Conservation (phyloP, 1,284 basidiomycete species). For the Cutaneotrichosporon cutaneum region DNA sequence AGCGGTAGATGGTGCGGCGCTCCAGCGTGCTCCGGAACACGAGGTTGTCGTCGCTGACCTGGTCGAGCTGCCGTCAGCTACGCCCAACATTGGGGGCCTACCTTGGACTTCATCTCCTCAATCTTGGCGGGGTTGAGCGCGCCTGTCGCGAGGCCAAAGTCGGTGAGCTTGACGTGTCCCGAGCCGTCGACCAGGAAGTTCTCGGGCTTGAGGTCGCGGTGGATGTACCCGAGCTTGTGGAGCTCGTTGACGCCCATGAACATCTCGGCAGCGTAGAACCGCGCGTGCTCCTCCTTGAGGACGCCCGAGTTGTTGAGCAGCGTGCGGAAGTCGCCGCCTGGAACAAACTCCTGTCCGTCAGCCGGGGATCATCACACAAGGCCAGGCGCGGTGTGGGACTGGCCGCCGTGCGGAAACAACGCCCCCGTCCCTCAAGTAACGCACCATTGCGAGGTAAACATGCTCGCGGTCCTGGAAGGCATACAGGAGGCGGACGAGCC, state of each 20-base stretch:
- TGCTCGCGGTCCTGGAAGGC: slow-evolving; percentile 87
- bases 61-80: slow-evolving; percentile 68
- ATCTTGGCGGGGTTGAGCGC: slow-evolving; percentile 93
- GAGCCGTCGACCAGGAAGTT: slow-evolving; percentile 96
- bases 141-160: slow-evolving; percentile 96
- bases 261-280: slow-evolving; percentile 96
- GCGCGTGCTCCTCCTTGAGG: slow-evolving; percentile 89
- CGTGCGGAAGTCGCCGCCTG: slow-evolving; percentile 92
- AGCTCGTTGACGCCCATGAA: slow-evolving; percentile 85
- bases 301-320: slow-evolving; percentile 94
- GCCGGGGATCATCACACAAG: not conserved
- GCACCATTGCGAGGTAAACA: slow-evolving; percentile 88
- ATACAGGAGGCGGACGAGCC: slow-evolving; percentile 87
- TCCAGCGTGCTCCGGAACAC: slow-evolving; percentile 92
- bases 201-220: slow-evolving; percentile 94
- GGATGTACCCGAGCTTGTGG: slow-evolving; percentile 93
- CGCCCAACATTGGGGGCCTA: slow-evolving; percentile 46
- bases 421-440: not conserved
- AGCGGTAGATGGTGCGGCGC: slow-evolving; percentile 90
- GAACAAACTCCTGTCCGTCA: slow-evolving; percentile 72
- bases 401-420: too few species aligned
- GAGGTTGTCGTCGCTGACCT: slow-evolving; percentile 90
- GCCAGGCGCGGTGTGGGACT: not conserved
- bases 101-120: slow-evolving; percentile 89
- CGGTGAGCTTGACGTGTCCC: slow-evolving; percentile 97